phyloP scores from a whole-genome alignment of 768 basidiomycete genomes.

The Russula olivacea region DNA sequence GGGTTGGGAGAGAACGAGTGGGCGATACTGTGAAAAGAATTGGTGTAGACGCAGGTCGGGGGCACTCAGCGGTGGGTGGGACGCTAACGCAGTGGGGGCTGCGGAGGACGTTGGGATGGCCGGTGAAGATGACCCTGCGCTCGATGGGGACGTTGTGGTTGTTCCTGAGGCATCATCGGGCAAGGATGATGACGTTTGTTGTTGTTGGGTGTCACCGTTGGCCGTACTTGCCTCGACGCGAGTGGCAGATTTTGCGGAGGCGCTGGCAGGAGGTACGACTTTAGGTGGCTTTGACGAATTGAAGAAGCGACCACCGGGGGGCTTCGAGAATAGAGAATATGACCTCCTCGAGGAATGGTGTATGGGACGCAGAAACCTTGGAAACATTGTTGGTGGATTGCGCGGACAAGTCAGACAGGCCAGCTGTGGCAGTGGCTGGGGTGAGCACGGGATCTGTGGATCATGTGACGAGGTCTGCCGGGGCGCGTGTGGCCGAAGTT shows the following conservation, averaged over 20 bases:
- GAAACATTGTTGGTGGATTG: slow-evolving; percentile 14
- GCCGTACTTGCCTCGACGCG: slow-evolving; percentile 42
- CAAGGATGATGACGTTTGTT: neutral
- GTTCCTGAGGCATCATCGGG: slow-evolving; percentile 13
- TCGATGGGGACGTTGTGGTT: neutral
- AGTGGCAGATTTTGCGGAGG: slow-evolving; percentile 28
- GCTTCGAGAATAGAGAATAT: slow-evolving; percentile 74
- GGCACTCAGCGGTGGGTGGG: slow-evolving; percentile 53
- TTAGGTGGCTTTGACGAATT: slow-evolving; percentile 65
- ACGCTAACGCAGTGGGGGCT: slow-evolving; percentile 24
- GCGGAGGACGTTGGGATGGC: slow-evolving; percentile 3
- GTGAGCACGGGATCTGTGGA: neutral
- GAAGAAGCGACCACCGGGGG: slow-evolving; percentile 70
- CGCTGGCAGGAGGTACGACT: slow-evolving; percentile 33
- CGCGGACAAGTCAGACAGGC: neutral
- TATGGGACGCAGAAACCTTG: slow-evolving; percentile 19
- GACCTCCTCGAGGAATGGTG: slow-evolving; percentile 41
- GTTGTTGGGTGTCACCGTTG: slow-evolving; percentile 18
- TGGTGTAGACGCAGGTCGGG: slow-evolving; percentile 77
- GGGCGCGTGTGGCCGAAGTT: neutral
- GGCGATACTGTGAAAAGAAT: slow-evolving; percentile 79
- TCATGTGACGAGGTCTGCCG: neutral
- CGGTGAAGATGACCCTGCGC: neutral
- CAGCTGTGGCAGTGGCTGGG: no score
- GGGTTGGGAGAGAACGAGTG: slow-evolving; percentile 62